A percentile compares a stretch with the other conserved stretches of the same genome.
phyloP scores from a whole-genome alignment of 495 filamentous ascomycete species.

The Polyplosphaeria fusca region DNA sequence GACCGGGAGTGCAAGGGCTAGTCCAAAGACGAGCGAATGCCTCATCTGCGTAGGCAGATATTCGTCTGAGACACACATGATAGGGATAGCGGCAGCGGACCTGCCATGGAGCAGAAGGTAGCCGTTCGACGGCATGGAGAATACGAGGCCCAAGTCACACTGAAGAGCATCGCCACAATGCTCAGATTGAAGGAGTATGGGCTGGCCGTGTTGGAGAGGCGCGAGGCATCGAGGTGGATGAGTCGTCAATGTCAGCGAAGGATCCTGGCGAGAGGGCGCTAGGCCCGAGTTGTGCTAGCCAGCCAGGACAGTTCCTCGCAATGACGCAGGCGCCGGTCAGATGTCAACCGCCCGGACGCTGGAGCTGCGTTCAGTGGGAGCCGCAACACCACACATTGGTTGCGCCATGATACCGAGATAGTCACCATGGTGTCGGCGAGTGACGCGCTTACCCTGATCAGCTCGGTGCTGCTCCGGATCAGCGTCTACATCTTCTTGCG shows the following conservation, averaged over 20 bases:
- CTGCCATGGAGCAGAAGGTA: too few relatives aligned
- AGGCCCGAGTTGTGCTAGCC: not conserved
- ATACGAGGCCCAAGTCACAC: too few relatives aligned
- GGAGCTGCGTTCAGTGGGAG: not conserved
- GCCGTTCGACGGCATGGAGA: too few relatives aligned
- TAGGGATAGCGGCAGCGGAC: too few relatives aligned
- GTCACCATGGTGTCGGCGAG: constrained; percentile 16
- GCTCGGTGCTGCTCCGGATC: constrained; percentile 61
- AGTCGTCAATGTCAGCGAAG: not conserved
- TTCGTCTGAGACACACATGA: too few relatives aligned
- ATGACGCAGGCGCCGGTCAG: not conserved
- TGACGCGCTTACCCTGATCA: constrained; percentile 44
- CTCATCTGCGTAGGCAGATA: too few relatives aligned
- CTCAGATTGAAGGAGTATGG: not conserved
- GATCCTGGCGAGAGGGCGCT: not conserved
- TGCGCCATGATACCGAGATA: constrained; percentile 7
- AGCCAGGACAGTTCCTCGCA: too few relatives aligned
- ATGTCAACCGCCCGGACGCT: not conserved
- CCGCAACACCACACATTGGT: constrained; percentile 21
- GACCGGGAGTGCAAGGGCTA: too few relatives aligned
- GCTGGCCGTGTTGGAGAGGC: not conserved
- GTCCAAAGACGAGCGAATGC: too few relatives aligned
- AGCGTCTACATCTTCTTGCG: constrained; percentile 72
- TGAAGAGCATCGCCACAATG: too few relatives aligned
- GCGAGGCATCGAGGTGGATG: not conserved